Conservation (phyloP, 768 basidiomycete species). For the Mycena filopes region DNA sequence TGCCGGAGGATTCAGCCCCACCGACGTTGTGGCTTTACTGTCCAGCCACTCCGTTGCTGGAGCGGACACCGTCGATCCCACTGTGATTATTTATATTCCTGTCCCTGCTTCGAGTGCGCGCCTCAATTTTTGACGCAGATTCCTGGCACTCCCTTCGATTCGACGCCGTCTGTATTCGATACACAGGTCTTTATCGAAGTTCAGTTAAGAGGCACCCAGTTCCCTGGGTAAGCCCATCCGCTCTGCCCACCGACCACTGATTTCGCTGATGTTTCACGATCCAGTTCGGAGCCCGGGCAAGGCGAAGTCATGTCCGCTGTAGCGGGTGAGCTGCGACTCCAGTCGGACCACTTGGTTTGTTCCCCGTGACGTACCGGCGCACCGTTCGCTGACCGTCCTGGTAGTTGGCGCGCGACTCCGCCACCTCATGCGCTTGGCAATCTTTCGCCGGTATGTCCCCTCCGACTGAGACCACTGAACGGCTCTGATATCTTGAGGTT, state of each 20-base stretch:
- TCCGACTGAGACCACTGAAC: background rate
- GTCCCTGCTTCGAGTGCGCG: conserved; percentile 17
- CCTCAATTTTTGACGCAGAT: conserved; percentile 26
- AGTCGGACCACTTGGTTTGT: conserved; percentile 36
- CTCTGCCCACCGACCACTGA: too few relatives aligned
- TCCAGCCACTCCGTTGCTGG: conserved; percentile 36
- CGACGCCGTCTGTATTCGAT: conserved; percentile 34
- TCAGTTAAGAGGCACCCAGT: conserved; percentile 18
- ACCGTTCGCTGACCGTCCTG: conserved; percentile 14
- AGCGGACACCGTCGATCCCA: conserved; percentile 40
- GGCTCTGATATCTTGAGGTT: background rate
- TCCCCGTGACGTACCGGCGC: background rate
- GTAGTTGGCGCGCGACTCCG: conserved; percentile 36
- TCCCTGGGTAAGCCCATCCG: conserved; percentile 6
- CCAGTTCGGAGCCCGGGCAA: background rate
- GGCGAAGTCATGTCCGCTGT: conserved; percentile 37
- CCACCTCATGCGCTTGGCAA: conserved; percentile 41
- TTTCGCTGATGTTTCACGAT: background rate
- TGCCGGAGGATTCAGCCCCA: conserved; percentile 35
- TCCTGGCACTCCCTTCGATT: conserved; percentile 32
- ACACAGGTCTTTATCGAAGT: conserved; percentile 37
- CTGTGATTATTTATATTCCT: conserved; percentile 28
- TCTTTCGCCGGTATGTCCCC: conserved; percentile 33
- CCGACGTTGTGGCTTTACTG: conserved; percentile 39
- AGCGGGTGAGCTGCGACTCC: conserved; percentile 38